Evolutionary conservation across 1,139 yeast species (phyloP).

Genomic region (Debaryomyces nepalensis): DNA sequence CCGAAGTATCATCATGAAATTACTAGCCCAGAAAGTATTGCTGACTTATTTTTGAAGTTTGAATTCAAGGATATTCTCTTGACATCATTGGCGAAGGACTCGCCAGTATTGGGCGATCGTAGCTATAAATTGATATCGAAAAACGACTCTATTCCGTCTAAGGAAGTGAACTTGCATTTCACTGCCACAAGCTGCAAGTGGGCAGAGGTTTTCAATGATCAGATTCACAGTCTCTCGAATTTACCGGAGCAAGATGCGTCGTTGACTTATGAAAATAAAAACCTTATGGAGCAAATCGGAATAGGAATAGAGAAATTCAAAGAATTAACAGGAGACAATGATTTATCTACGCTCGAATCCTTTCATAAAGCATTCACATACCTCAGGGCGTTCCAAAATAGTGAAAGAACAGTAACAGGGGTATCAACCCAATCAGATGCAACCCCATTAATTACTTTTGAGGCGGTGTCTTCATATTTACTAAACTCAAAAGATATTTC

Average conservation of each 20-base stretch:
- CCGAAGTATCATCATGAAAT: constrained; percentile 37
- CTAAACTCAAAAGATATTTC: constrained; percentile 18
- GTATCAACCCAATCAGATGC: constrained; percentile 20
- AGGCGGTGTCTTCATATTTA: constrained; percentile 27
- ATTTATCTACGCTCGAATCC: constrained; percentile 1
- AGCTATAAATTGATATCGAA: constrained; percentile 28
- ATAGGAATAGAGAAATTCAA: constrained; percentile 2
- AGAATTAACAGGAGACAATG: constrained; percentile 1
- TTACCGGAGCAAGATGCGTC: constrained; percentile 15
- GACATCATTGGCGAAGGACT: constrained; percentile 34
- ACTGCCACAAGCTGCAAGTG: constrained; percentile 36
- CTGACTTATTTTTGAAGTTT: constrained; percentile 38
- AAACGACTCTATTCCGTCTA: constrained; percentile 19
- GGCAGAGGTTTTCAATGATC: constrained; percentile 33
- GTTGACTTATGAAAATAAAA: constrained; percentile 16
- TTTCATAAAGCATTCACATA: neutral
- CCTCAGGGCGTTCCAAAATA: constrained; percentile 27
- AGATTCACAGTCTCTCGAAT: constrained; percentile 24
- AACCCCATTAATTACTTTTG: constrained; percentile 24
- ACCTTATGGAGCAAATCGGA: constrained; percentile 12
- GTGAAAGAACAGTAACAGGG: constrained; percentile 21
- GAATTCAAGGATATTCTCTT: constrained; percentile 34
- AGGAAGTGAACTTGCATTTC: constrained; percentile 30
- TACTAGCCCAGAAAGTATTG: constrained; percentile 38
- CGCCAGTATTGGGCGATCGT: constrained; percentile 35